These are phyloP conservation scores for Domatiomyces catenatus DNA, from an alignment of 2,329 filamentous ascomycete genomes.

Conservation along the genomic window DNA sequence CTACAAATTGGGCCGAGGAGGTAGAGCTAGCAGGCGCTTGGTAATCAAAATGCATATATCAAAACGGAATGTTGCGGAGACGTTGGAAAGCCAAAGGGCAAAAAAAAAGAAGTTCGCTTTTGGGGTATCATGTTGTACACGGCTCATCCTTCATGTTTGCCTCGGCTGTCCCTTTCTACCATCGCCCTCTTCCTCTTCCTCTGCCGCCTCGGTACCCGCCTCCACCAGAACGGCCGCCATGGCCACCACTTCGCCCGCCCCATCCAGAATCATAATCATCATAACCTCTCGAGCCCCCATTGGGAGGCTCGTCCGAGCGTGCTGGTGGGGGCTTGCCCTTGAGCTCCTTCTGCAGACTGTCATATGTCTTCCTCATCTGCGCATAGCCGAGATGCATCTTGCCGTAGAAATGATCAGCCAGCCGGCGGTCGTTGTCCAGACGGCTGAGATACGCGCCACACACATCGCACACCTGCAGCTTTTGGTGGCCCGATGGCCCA, in stretches of 20 bases:
- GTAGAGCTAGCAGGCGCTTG: constrained; percentile 3
- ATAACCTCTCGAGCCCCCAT: constrained; percentile 28
- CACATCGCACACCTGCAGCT: constrained; percentile 95
- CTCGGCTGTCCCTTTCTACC: constrained; percentile 4
- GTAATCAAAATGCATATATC: constrained; percentile 1
- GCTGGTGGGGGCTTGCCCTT: constrained; percentile 52
- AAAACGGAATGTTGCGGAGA: neutral
- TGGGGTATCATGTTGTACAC: neutral
- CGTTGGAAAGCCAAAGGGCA: neutral
- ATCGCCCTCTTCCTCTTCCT: constrained; percentile 14
- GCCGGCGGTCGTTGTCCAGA: constrained; percentile 79
- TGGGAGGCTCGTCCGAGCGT: constrained; percentile 33
- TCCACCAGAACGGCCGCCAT: constrained; percentile 27
- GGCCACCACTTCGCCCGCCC: constrained; percentile 35
- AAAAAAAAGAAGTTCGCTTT: neutral
- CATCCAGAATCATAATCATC: constrained; percentile 35
- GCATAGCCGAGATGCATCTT: constrained; percentile 99
- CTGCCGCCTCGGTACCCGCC: constrained; percentile 27
- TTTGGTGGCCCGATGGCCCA: constrained; percentile 88
- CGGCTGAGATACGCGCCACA: constrained; percentile 88
- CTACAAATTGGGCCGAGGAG: neutral
- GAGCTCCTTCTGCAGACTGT: constrained; percentile 73
- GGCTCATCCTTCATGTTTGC: neutral
- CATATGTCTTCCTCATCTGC: constrained; percentile 89
- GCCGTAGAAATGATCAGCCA: constrained; percentile 96